Conservation (phyloP, 306 rosid species). For the Sindora glabra region DNA sequence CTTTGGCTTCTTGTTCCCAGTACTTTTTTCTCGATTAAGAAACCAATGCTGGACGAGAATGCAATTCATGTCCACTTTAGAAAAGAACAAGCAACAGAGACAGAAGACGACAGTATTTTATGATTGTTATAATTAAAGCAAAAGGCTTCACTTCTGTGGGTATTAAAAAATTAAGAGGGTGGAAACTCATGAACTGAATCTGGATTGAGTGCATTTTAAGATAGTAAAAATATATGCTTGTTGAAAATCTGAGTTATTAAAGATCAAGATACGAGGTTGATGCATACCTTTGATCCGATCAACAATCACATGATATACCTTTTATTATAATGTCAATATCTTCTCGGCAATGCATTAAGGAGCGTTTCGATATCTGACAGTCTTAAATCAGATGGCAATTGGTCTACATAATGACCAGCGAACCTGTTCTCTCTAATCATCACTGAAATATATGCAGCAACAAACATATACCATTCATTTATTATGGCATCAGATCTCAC, state of each 20-base stretch:
- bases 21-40: conserved; percentile 26
- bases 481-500: conserved; percentile 8
- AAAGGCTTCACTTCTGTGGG: conserved; percentile 7
- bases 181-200: conserved; percentile 24
- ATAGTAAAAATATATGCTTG: conserved; percentile 11
- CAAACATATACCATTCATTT: neutral
- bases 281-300: conserved; percentile 17
- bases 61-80: conserved; percentile 18
- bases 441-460: neutral
- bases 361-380: neutral
- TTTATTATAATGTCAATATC: conserved; percentile 7
- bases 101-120: conserved; percentile 4
- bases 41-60: conserved; percentile 19
- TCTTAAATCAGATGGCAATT: conserved; percentile 8
- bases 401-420: conserved; percentile 8
- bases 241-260: conserved; percentile 2
- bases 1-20: conserved; percentile 38
- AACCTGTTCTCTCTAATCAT: neutral
- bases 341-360: conserved; percentile 16
- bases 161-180: conserved; percentile 1
- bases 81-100: conserved; percentile 10
- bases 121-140: conserved; percentile 8
- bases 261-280: conserved; percentile 9
- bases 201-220: conserved; percentile 40
- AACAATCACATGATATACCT: conserved; percentile 24